Evolutionary conservation across 306 rosid species (phyloP).

Genomic region (Lotus japonicus): DNA sequence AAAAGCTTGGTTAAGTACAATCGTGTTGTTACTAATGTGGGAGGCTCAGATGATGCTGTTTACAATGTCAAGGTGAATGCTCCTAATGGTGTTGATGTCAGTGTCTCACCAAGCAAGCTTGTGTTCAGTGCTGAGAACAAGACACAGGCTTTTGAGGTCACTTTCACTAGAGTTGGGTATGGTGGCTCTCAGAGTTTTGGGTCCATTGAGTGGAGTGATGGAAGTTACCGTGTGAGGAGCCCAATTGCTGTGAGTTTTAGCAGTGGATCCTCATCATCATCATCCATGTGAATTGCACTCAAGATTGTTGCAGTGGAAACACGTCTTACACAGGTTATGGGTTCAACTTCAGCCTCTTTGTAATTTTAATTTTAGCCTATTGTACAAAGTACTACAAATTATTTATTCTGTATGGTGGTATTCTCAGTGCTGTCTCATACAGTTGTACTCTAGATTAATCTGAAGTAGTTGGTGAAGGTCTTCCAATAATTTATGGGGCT

Average conservation of each 20-base stretch:
- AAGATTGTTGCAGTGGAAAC: conserved; percentile 1
- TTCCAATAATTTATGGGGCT: background rate
- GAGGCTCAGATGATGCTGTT: conserved; percentile 51
- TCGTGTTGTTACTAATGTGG: conserved; percentile 71
- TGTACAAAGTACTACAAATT: background rate
- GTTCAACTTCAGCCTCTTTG: conserved; percentile 21
- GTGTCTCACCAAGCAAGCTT: conserved; percentile 50
- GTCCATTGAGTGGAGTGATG: conserved; percentile 74
- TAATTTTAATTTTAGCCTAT: background rate
- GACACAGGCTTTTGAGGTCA: conserved; percentile 51
- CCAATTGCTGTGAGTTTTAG: conserved; percentile 59
- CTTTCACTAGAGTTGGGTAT: conserved; percentile 30
- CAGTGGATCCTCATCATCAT: conserved; percentile 35
- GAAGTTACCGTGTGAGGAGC: conserved; percentile 64
- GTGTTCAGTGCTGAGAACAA: conserved; percentile 44
- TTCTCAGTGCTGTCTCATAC: background rate
- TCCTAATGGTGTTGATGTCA: conserved; percentile 56
- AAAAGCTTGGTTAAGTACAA: conserved; percentile 40
- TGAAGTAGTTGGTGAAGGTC: conserved; percentile 1
- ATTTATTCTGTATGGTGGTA: background rate
- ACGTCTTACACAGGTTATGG: conserved; percentile 13
- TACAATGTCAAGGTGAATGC: conserved; percentile 53
- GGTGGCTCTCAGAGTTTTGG: conserved; percentile 42
- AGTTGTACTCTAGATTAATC: background rate
- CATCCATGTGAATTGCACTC: conserved; percentile 47